Evolutionary conservation across 768 basidiomycete species (phyloP).

Genomic region (Suillus variegatus): DNA sequence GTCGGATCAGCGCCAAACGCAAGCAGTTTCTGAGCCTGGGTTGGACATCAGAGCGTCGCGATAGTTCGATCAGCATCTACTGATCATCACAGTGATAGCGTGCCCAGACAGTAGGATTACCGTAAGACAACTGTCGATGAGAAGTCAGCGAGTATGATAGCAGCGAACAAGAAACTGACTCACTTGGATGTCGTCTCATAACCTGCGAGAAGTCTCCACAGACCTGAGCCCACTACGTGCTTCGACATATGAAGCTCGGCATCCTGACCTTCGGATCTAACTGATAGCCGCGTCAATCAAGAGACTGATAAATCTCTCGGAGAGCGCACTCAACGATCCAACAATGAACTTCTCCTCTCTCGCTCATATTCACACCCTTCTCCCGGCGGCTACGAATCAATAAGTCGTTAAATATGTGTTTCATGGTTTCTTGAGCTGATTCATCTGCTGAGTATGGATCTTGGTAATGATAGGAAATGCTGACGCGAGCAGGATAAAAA

Average conservation of each 20-base stretch:
- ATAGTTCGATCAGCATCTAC: background rate
- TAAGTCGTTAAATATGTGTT: background rate
- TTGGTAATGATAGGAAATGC: too few relatives aligned
- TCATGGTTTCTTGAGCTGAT: background rate
- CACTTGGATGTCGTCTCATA: too few relatives aligned
- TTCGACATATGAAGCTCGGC: background rate
- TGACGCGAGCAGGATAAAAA: constrained; percentile 5
- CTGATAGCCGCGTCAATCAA: background rate
- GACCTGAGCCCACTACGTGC: background rate
- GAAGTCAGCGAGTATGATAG: too few relatives aligned
- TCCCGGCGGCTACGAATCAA: too few relatives aligned
- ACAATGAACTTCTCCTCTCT: background rate
- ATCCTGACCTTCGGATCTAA: background rate
- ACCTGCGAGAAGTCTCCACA: too few relatives aligned
- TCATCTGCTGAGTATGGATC: too few relatives aligned
- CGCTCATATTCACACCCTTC: too few relatives aligned
- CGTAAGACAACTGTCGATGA: too few relatives aligned
- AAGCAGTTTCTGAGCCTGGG: background rate
- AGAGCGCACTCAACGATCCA: background rate
- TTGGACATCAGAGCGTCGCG: background rate
- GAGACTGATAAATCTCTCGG: background rate
- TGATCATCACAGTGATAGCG: background rate
- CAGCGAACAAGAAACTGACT: too few relatives aligned
- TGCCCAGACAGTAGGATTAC: too few relatives aligned
- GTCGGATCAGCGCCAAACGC: background rate